Conservation (phyloP, 1,139 yeast genomes). For the Magnusiomyces clavatus region DNA sequence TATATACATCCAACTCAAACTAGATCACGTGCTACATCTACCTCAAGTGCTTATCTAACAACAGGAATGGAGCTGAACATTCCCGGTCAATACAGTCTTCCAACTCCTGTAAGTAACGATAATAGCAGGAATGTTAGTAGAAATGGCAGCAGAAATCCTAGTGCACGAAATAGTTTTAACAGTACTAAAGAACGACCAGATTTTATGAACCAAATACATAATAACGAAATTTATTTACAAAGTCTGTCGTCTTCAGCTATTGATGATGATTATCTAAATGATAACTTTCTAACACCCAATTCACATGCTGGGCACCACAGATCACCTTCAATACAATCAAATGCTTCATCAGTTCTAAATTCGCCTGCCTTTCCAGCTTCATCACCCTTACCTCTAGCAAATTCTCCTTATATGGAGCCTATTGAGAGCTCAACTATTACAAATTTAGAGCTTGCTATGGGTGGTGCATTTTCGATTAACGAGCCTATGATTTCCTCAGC, state of each 20-base stretch:
- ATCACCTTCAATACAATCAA: conserved; percentile 16
- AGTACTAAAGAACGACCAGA: too few species aligned
- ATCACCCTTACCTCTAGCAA: conserved; percentile 13
- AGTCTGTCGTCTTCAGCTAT: not conserved
- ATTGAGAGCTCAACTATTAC: conserved; percentile 8
- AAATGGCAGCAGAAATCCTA: not conserved
- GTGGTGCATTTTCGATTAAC: conserved; percentile 5
- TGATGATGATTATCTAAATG: not conserved
- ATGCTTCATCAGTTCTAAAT: conserved; percentile 16
- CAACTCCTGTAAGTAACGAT: not conserved
- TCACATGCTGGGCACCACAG: conserved; percentile 12
- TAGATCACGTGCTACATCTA: not conserved
- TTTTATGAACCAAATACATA: too few species aligned
- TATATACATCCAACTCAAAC: not conserved
- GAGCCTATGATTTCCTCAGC: not conserved
- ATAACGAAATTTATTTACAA: not conserved
- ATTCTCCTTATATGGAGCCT: conserved; percentile 19
- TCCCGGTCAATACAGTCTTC: conserved; percentile 5
- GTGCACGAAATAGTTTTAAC: not conserved
- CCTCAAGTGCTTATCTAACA: not conserved
- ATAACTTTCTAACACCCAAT: conserved; percentile 12
- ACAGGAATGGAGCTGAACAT: not conserved
- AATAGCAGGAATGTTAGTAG: not conserved
- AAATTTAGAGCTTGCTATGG: not conserved
- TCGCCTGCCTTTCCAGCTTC: conserved; percentile 10